Evolutionary conservation across 352 stramenopile genomes (phyloP), one percentile per base, ranked within the genome.

Genomic region (Phytopythium delawarense): DNA sequence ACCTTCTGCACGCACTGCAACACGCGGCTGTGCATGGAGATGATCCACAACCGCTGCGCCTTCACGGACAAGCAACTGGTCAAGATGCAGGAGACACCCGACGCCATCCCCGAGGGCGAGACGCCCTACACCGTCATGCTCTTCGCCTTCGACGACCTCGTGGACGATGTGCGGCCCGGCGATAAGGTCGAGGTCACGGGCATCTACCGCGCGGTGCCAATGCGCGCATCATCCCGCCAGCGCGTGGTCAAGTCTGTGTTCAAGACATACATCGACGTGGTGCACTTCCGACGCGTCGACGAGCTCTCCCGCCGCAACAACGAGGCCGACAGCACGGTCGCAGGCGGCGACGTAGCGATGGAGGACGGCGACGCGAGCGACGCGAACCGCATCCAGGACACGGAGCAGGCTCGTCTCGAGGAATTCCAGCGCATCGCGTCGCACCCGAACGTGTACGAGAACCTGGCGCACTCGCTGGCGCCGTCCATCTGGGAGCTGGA

Each of bases 31-130:
- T 95, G 93, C 51, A 98, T 98, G 87, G 84, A 97, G 65, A 85
- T 99, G 59, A 79, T 99, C 46, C 97, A 99, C 78, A 99, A 99
- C 73, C 91, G 95, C 13, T 99, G 96, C 65, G 73, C 96, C 34
- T 99, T 99, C 81, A 97, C 87, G 5, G 96, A 99, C 84, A 99
- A 99, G 74, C 97, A 99, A 76, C 81, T 99, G 70, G 83, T 99
- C 35, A 96, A 98, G 67, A 89, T 99, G 70, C 97, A 99, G 67
- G 98, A 99, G 74, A 98, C 95, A 13, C 96, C 97, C 0, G 96
- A 99, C 64, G 91, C 97, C 62, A 98, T 99, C 61, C 97, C 97
- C 1, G 97, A 99, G 54, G 98, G 97, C 46, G 97, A 99, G 75
- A 99, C 97, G n/a, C 98, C 97, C 7, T 97, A 98, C 52, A 98